These are phyloP conservation scores for Boletus rubroflammeus DNA, from an alignment of 768 basidiomycete genomes.

Conservation along the genomic window DNA sequence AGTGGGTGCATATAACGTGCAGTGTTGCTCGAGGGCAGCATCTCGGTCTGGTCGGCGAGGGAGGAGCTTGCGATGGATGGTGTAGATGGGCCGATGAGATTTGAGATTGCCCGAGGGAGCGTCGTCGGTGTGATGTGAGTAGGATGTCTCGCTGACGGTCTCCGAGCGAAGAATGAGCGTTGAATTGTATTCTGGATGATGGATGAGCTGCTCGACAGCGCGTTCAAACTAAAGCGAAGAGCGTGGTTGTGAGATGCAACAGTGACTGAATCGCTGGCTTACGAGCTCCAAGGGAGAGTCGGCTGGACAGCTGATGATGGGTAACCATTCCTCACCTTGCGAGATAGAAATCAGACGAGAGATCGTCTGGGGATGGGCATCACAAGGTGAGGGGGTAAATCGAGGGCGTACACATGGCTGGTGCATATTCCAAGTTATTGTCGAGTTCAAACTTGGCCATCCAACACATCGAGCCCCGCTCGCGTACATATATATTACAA, in stretches of 20 bases:
- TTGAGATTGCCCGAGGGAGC: constrained; percentile 23
- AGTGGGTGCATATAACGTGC: constrained; percentile 57
- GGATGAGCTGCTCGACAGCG: constrained; percentile 67
- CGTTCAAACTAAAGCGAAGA: constrained; percentile 56
- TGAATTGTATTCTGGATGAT: constrained; percentile 92
- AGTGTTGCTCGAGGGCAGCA: constrained; percentile 67
- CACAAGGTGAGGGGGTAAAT: constrained; percentile 24
- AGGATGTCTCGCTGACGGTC: constrained; percentile 34
- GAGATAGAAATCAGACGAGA: not conserved
- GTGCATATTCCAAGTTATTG: not conserved
- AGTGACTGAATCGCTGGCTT: constrained; percentile 10
- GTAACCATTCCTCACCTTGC: constrained; percentile 21
- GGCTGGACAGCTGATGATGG: constrained; percentile 41
- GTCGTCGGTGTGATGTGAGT: constrained; percentile 41
- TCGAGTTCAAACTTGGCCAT: not conserved
- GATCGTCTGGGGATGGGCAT: not conserved
- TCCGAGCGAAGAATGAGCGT: constrained; percentile 88
- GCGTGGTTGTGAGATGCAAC: not conserved
- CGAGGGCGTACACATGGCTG: constrained; percentile 13
- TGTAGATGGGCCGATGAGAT: constrained; percentile 42
- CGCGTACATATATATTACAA: constrained; percentile 16
- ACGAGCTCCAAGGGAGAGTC: constrained; percentile 44
- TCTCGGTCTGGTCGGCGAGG: constrained; percentile 81
- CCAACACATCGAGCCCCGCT: constrained; percentile 9
- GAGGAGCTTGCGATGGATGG: constrained; percentile 64